Evolutionary conservation across 148 eudicot species (phyloP), one percentile per base, ranked within the genome.

Genomic region (Linanthus parryae): DNA sequence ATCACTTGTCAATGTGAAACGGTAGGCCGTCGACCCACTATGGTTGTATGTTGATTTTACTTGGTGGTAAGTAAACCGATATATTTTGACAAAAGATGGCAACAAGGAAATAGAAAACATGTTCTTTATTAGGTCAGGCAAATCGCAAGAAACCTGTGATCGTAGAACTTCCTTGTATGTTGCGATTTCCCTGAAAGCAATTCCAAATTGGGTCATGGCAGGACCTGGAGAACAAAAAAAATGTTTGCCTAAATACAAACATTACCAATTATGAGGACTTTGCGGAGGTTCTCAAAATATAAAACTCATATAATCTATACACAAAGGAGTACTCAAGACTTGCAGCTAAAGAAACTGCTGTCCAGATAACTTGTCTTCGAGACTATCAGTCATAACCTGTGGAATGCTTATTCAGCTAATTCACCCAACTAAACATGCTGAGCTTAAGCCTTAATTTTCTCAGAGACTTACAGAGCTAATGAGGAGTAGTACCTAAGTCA

Each of bases 91-190:
- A n/a, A n/a, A n/a, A n/a, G n/a, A n/a, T n/a, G n/a, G n/a, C n/a
- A n/a, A n/a, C n/a, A n/a, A n/a, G n/a, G n/a, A n/a, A n/a, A n/a
- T n/a, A n/a, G n/a, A n/a, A n/a, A n/a, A n/a, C n/a, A n/a, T n/a
- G n/a, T n/a, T n/a, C n/a, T n/a, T n/a, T n/a, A n/a, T n/a, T n/a
- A n/a, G n/a, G n/a, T n/a, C n/a, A n/a, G n/a, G n/a, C n/a, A n/a
- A n/a, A 44, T 37, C 39, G 44, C 17, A 43, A 54, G 38, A 49
- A 45, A 68, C 97, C 88, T 90, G 78, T 39, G 90, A 72, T 36
- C 88, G 92, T 58, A 90, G 91, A 67, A 80, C 73, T 72, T 90
- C 97, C 73, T 80, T 83, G 95, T 83, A 85, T 23, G 88, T 83
- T 62, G 80, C 95, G 56, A 90, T 80, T 66, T 85, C 97, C 65